phyloP scores from a whole-genome alignment of 116 monocot genomes.

The Iris pallida region DNA sequence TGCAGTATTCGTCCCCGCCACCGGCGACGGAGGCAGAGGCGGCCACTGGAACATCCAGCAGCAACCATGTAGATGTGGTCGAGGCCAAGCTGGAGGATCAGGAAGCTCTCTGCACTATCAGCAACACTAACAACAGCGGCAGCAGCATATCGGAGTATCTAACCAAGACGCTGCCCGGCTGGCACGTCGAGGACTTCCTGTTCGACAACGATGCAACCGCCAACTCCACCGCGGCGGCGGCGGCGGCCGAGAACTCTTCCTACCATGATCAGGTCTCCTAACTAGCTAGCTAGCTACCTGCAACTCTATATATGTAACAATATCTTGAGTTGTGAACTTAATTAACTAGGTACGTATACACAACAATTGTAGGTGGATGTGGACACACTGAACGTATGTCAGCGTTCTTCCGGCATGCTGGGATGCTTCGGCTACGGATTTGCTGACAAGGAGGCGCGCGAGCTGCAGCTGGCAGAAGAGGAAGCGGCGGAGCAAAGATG shows the following conservation, averaged over 20 bases:
- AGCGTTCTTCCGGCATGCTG: conserved; percentile 12
- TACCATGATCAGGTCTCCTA: not conserved
- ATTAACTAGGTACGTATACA: no score
- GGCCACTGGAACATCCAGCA: no score
- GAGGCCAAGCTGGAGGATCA: no score
- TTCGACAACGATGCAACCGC: not conserved
- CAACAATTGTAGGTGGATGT: not conserved
- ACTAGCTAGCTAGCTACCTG: no score
- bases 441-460: no score
- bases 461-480: not conserved
- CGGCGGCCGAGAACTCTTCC: no score
- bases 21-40: no score
- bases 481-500: conserved; percentile 23
- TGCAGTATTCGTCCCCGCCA: no score
- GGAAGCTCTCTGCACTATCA: no score
- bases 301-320: not conserved
- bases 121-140: conserved; percentile 20
- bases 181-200: conserved; percentile 42
- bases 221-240: not conserved
- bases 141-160: no score
- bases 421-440: no score
- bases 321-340: not conserved
- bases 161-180: conserved; percentile 40
- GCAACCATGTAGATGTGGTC: no score
- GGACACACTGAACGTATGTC: not conserved